Evolutionary conservation across 768 basidiomycete species (phyloP), one percentile per base, ranked within the genome.

Genomic region (Mycena venus): DNA sequence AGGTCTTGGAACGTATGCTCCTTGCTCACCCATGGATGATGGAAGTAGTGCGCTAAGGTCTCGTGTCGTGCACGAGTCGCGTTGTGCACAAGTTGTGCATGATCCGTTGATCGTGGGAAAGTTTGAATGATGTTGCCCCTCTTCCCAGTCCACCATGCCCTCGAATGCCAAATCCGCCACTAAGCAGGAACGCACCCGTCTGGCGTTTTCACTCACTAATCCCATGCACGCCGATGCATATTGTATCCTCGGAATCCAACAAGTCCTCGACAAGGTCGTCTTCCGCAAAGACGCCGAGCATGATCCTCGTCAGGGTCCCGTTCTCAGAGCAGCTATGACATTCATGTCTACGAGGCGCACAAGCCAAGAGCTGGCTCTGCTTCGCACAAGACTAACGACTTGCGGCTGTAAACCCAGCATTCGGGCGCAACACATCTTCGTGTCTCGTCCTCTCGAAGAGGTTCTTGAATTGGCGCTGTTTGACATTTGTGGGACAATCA

Each of bases 21-120:
- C 29, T 47, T 47, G 63, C 63, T 65, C 63, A 65, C 63, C 62
- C 63, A 65, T 65, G 32, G 63, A 65, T 51, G 47, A 65, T 53
- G 47, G 63, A 53, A 47, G 63, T 65, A 65, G 32, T 49, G 21
- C 34, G 29, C 63, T 44, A 63, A 63, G 34, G 61, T 6, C 63
- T 23, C 63, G 63, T 65, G 63, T 34, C 47, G 47, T 47, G 25
- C 61, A 63, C 55, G 31, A 56, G 59, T 60, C 36, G 59, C 36
- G 38, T 60, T 60, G 34, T n/a, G n/a, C n/a, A n/a, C n/a, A n/a
- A n/a, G n/a, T n/a, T n/a, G n/a, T n/a, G n/a, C n/a, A n/a, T n/a
- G n/a, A n/a, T n/a, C n/a, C n/a, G n/a, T n/a, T n/a, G n/a, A n/a
- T n/a, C n/a, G n/a, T n/a, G n/a, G n/a, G n/a, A n/a, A n/a, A n/a